Percentiles rank a stretch among this genome's conserved stretches.
These are phyloP conservation scores for Exophiala sideris DNA, from an alignment of 2,329 filamentous ascomycete species.

Conservation along the genomic window DNA sequence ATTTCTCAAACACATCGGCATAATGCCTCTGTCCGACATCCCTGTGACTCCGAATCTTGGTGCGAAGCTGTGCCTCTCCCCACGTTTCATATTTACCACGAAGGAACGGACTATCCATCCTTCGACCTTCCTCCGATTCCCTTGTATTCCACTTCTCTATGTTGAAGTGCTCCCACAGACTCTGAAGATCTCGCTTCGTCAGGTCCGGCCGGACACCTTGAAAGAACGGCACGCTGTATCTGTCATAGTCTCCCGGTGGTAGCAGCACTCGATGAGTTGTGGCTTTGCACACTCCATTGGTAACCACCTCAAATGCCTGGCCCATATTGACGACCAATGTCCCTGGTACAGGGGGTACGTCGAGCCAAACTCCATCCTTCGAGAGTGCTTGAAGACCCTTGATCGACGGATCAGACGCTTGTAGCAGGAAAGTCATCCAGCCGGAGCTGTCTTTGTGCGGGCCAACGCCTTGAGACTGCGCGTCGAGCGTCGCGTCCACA, in stretches of 20 bases:
- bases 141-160: conserved; percentile 14
- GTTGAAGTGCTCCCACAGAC: conserved; percentile 41
- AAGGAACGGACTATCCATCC: conserved; percentile 51
- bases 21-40: conserved; percentile 50
- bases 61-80: conserved; percentile 54
- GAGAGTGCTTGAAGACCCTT: conserved; percentile 48
- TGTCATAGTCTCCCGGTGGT: conserved; percentile 37
- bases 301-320: conserved; percentile 42
- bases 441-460: conserved; percentile 51
- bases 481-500: conserved; percentile 29
- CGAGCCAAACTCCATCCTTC: conserved; percentile 45
- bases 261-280: conserved; percentile 44
- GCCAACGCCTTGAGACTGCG: conserved; percentile 50
- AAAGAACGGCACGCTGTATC: conserved; percentile 45
- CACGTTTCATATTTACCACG: conserved; percentile 52
- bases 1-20: conserved; percentile 47
- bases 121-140: conserved; percentile 37
- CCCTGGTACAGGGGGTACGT: conserved; percentile 41
- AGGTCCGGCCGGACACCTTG: conserved; percentile 50
- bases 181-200: conserved; percentile 42
- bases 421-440: conserved; percentile 59
- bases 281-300: conserved; percentile 43
- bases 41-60: conserved; percentile 53
- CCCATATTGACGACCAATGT: conserved; percentile 50
- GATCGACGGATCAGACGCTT: conserved; percentile 52